A percentile compares a stretch with the other conserved stretches of the same genome.
These are phyloP conservation scores for Schizosaccharomyces osmophilus DNA, from an alignment of 805 yeast genomes.

Conservation along the genomic window DNA sequence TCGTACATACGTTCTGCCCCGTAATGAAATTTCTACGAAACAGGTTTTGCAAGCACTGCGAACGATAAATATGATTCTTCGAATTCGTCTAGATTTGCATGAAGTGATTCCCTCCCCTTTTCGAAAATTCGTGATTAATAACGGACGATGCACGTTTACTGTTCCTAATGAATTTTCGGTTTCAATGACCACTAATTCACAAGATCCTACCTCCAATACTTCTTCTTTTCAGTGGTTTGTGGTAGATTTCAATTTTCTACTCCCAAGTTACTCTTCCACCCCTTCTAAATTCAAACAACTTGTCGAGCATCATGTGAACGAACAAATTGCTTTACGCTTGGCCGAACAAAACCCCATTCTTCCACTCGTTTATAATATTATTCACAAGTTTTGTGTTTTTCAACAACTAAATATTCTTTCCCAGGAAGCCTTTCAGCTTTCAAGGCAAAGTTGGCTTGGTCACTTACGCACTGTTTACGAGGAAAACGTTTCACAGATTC, in stretches of 20 bases:
- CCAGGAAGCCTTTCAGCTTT: background rate
- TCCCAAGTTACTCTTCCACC: background rate
- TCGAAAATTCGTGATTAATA: conserved; percentile 34
- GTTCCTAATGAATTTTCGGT: conserved; percentile 31
- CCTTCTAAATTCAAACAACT: background rate
- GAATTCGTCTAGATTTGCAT: conserved; percentile 48
- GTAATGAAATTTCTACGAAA: conserved; percentile 6
- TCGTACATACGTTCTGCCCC: background rate
- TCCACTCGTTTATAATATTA: background rate
- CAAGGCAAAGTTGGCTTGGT: background rate
- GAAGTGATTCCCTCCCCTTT: conserved; percentile 37
- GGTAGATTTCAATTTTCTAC: background rate
- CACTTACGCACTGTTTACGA: background rate
- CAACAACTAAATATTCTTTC: background rate
- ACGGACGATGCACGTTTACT: conserved; percentile 52
- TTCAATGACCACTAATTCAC: background rate
- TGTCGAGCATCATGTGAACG: background rate
- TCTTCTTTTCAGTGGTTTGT: background rate
- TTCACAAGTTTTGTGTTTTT: background rate
- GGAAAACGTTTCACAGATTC: background rate
- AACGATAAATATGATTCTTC: conserved; percentile 46
- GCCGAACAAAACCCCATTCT: background rate
- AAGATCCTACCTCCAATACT: background rate
- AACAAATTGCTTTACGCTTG: background rate
- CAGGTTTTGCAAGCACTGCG: conserved; percentile 35